Conservation (phyloP, 202 grass and related monocot genomes). For the Saccharum hybrid region DNA sequence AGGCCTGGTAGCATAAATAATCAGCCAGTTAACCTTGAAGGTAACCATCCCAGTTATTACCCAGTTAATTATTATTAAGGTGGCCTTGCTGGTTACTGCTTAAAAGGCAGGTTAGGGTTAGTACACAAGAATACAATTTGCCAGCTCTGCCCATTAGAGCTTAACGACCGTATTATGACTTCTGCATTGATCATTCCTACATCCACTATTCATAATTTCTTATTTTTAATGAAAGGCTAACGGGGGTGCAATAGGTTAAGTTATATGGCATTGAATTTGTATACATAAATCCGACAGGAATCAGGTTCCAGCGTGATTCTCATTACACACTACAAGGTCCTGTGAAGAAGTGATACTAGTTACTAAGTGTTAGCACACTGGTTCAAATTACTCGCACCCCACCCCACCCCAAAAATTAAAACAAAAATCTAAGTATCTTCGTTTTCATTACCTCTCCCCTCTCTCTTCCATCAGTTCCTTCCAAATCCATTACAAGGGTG, state of each 20-base stretch:
- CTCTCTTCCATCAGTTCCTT: constrained; percentile 96
- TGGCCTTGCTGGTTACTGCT: not conserved
- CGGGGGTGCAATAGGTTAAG: not conserved
- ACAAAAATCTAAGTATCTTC: not conserved
- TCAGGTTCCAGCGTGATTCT: not conserved
- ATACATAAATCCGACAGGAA: not conserved
- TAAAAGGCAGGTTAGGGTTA: not conserved
- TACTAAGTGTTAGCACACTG: not conserved
- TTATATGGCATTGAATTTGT: not conserved
- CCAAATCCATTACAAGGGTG: constrained; percentile 95
- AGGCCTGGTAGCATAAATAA: not conserved
- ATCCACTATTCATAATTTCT: not conserved
- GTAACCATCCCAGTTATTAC: not conserved
- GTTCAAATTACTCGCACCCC: not conserved
- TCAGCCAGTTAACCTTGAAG: not conserved
- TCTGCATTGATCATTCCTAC: not conserved
- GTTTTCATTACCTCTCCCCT: constrained; percentile 76
- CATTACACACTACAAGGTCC: not conserved
- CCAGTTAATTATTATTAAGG: not conserved
- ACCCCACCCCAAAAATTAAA: not conserved
- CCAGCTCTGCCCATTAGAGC: not conserved
- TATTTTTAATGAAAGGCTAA: not conserved
- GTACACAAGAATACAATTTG: not conserved
- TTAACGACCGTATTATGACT: not conserved
- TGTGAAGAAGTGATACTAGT: not conserved